A percentile compares a stretch with the other conserved stretches of the same genome.
Conservation (phyloP, 192 early-diverging fungal genomes). For the Podila epigama region DNA sequence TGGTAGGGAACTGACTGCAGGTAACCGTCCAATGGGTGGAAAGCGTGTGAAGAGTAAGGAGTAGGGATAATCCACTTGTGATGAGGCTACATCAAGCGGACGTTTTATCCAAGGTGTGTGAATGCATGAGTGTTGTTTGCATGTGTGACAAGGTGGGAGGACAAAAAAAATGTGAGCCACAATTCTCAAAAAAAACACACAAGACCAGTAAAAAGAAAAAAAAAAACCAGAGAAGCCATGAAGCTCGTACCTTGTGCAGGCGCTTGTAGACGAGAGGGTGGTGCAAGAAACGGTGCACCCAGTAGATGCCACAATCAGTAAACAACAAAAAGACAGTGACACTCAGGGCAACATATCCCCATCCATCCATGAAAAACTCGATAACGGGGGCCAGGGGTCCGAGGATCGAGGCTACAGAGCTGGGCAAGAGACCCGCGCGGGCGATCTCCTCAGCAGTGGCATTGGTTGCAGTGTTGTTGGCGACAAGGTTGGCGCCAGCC, state of each 20-base stretch:
- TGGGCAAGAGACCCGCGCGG: not conserved
- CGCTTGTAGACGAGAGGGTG: constrained; percentile 89
- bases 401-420: constrained; percentile 9
- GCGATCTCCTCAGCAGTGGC: constrained; percentile 8
- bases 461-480: constrained; percentile 21
- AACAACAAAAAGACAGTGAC: constrained; percentile 84
- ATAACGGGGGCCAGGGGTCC: constrained; percentile 24
- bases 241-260: constrained; percentile 76
- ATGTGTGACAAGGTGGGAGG: too few relatives aligned
- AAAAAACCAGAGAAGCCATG: not conserved
- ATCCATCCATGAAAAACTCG: constrained; percentile 59
- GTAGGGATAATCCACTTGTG: constrained; percentile 83
- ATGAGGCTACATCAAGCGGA: constrained; percentile 43
- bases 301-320: constrained; percentile 96
- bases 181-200: too few relatives aligned
- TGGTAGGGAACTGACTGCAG: constrained; percentile 97
- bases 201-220: not conserved
- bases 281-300: constrained; percentile 94
- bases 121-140: not conserved
- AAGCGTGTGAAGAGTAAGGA: constrained; percentile 95
- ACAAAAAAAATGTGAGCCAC: too few relatives aligned
- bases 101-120: not conserved
- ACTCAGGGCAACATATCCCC: constrained; percentile 74
- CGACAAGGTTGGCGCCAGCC: constrained; percentile 5
- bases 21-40: constrained; percentile 95